Base-by-base conservation (phyloP, 768 basidiomycete genomes). In the Suillus clintonianus region DNA sequence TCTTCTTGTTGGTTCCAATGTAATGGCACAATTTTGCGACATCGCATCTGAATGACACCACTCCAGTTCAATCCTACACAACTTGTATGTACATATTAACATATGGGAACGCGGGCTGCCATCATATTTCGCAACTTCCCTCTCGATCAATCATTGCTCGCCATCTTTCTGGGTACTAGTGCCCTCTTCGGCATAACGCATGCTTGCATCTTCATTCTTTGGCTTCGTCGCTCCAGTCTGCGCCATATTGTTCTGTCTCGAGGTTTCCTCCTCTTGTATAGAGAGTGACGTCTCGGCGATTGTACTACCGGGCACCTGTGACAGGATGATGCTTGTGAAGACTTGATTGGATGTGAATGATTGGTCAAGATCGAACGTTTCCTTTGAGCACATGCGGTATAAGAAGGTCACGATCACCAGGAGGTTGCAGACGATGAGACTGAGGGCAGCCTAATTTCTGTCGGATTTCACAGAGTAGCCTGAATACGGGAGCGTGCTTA, bases 321-420 rank as follows among this genome's bases (percentile, higher is more conserved):
- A 10, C 17, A 30, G 27, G 17, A 19, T 51, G 27, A 51, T 17
- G 17, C 17, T 51, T 8, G 50, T 30, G 17, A 51, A 30, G 8
- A 51, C 27, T 30, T 27, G 27, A 10, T 10, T 17, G 9, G 50
- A 30, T 51, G 50, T 11, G 3, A 59, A 59, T 27, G 41, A 30
- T 27, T 61, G 51, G n/a, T 39, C 60, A 8, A 30, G n/a, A 36
- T 61, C 60, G 7, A 56, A 17, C 4, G n/a, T 36, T 37, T 56
- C 51, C 24, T 36, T 27, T 14, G 51, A 50, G 30, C 11, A 27
- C 8, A 56, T n/a, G 30, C 60, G 47, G 11, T 61, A 61, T 11
- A 47, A 19, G 19, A 34, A 37, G n/a, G 51, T 61, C 13, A 61
- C 60, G 34, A 61, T 55, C 17, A 61, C 60, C 60, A 61, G 27